phyloP scores from a whole-genome alignment of 345 rosid species.

The Gossypium longicalyx region DNA sequence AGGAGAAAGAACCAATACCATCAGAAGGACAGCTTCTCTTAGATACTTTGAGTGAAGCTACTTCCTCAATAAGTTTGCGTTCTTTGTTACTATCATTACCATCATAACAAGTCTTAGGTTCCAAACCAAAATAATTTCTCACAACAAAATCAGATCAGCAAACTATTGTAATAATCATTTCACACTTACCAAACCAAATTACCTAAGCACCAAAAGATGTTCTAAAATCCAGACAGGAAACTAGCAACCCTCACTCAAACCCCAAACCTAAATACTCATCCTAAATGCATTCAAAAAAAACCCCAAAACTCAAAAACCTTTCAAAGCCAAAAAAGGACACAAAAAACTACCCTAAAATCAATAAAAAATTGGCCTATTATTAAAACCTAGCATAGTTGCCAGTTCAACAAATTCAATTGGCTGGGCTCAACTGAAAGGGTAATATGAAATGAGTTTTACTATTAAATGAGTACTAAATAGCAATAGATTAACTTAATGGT shows the following conservation, averaged over 20 bases:
- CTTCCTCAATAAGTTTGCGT: conserved; percentile 56
- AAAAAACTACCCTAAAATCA: background rate
- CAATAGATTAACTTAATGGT: background rate
- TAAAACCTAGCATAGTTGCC: conserved; percentile 1
- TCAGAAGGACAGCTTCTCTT: conserved; percentile 31
- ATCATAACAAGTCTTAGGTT: conserved; percentile 17
- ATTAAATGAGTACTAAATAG: background rate
- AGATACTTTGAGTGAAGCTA: conserved; percentile 49
- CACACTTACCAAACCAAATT: background rate
- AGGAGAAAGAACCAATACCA: conserved; percentile 27
- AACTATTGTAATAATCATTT: background rate
- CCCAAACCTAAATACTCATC: background rate
- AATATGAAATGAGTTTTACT: background rate
- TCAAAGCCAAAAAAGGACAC: background rate
- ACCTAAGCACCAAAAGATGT: background rate
- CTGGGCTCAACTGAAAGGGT: background rate
- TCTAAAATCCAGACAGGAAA: background rate
- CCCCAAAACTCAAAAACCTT: background rate
- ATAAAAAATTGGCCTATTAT: background rate
- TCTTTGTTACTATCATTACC: conserved; percentile 52
- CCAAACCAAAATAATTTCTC: background rate
- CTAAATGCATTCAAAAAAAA: background rate
- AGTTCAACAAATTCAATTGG: background rate
- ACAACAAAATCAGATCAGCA: background rate
- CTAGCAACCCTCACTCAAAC: background rate